Base-by-base conservation (phyloP, 2,329 filamentous ascomycete species). In the Dendryphion nanum region DNA sequence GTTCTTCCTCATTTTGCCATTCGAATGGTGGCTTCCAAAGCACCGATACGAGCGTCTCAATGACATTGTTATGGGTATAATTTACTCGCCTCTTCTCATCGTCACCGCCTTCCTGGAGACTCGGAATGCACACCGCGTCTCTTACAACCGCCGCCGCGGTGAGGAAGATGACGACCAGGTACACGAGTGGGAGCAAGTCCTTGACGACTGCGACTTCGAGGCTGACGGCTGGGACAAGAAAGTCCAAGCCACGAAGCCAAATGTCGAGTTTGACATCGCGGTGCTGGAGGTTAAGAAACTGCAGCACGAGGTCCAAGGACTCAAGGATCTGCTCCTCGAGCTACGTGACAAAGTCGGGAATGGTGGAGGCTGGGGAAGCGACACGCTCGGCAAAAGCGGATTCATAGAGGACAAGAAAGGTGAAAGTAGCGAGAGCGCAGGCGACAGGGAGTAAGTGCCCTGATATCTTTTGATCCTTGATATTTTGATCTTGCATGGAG, bases 21-120 rank as follows among this genome's bases (percentile, higher is more conserved):
- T 95, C 37, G 93, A 97, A 71, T 98, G 93, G 93, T 98, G 91
- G 93, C 77, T 98, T 74, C 71, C 79, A n/a, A 79, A 80, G 45
- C 55, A 72, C 5, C 66, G 66, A 2, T 98, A 97, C 62, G 85
- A 90, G 51, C 77, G 78, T 21, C 69, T 97, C 38, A 98, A 98
- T 65, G 87, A 97, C 63, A 75, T 81, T 37, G 82, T 97, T 55
- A 96, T 97, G 90, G 84, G 77, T 1, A 56, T 85, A 30, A 75
- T 96, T 12, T 98, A 98, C 69, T 85, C 81, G 0, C 93, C 93
- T 0, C 69, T 97, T 0, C 76, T 98, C 0, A 57, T 95, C 6
- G 69, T 91, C 7, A 89, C 89, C 0, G 89, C 90, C 0, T 78
- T 77, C 45, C 73, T 74, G 15, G 72, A 73, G 41, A 68, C 65